A percentile compares a stretch with the other conserved stretches of the same genome.
phyloP scores from a whole-genome alignment of 192 early-diverging fungal species.

The Oehlia diaphana region DNA sequence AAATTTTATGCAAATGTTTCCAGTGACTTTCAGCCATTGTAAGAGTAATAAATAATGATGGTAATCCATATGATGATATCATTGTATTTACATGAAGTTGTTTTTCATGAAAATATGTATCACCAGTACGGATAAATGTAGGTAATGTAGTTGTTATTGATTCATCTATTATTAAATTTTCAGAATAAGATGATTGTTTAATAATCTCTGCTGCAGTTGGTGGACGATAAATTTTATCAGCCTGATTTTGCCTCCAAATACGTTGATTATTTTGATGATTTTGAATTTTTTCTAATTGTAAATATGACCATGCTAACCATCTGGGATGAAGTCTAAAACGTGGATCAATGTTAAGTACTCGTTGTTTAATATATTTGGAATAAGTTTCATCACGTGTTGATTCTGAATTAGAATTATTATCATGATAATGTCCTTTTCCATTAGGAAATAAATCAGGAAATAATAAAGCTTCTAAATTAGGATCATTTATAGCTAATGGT shows the following conservation, averaged over 20 bases:
- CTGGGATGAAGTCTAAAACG: no score
- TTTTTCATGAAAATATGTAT: constrained; percentile 18
- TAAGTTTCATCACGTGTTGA: no score
- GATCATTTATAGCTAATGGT: no score
- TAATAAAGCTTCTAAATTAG: no score
- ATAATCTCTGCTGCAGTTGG: background rate
- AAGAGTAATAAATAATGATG: constrained; percentile 11
- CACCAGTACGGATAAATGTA: constrained; percentile 10
- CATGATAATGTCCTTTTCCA: background rate
- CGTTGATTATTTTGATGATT: no score
- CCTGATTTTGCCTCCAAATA: no score
- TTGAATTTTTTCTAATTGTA: no score
- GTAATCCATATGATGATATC: background rate
- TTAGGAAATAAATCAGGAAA: no score
- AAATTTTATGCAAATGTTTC: background rate
- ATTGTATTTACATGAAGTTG: constrained; percentile 8
- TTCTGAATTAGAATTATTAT: no score
- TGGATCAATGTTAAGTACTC: no score
- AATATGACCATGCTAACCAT: no score
- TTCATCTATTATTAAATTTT: background rate
- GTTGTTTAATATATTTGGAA: no score
- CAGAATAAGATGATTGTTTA: background rate
- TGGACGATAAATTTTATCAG: background rate
- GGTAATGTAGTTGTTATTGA: background rate
- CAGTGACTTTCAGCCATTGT: background rate